Base-by-base conservation (phyloP, 805 yeast species). In the Yueomyces sinensis region DNA sequence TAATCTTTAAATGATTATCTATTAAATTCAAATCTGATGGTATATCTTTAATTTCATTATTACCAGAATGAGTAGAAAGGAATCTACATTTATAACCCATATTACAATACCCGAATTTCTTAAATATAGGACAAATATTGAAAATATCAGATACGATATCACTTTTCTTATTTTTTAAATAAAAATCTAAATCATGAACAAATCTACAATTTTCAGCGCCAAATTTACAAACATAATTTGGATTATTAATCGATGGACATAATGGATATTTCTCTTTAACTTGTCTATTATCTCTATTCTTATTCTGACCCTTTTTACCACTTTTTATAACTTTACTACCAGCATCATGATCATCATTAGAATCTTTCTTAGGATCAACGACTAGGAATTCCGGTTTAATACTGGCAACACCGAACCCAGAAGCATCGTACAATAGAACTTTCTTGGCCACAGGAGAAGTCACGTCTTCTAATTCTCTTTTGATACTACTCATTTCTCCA, bases 81-180 rank as follows among this genome's bases (percentile, higher is more conserved):
- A 95, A 91, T 47, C 95, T 72, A 61, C 99, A 91, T 55, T 83
- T 89, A 46, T 82, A 59, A 0, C 98, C 98, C 41, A 80, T 71
- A 4, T 95, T 94, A 64, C 99, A 91, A 49, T 73, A 76, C 0
- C 99, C 99, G 25, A 83, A 63, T 1, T 81, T 78, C 24, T 62
- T 63, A 51, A 62, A 86, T 3, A 83, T 95, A 0, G 98, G 97
- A 58, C 99, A 91, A 7, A 11, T 20, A 20, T 20, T 11, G 35
- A 48, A 55, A 16, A 31, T 37, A 2, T 38, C 49, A 0, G 94
- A 93, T 9, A 66, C 71, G 17, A 83, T 60, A 52, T 91, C 97
- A 0, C 59, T 65, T 1, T 74, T 79, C 54, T 91, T 89, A 17
- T 70, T 54, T 0, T 51, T 59, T 22, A 91, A 54, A 47, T 84